Evolutionary conservation across 1,284 basidiomycete species (phyloP), one percentile per base, ranked within the genome.

Genomic region (Ustilago lituana): DNA sequence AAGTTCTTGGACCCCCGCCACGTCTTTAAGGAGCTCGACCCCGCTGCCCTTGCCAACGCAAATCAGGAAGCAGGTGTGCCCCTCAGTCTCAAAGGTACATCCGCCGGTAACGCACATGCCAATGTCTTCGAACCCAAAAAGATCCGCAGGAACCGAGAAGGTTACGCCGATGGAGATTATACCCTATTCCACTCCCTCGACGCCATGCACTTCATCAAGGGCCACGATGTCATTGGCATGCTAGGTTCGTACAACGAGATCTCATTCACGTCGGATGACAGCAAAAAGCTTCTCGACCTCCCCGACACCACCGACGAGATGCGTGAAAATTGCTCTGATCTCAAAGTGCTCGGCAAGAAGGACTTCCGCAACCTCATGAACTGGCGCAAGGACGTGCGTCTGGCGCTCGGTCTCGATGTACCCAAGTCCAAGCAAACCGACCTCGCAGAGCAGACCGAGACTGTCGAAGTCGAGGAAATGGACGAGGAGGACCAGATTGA

Each of bases 81-180:
- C 5, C 62, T 65, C 50, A 58, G 49, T 20, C 59, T 76, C 43
- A 76, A 75, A 51, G 77, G 75, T 11, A 69, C 71, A 15, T 76
- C 71, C 11, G 76, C 75, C 24, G 71, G 67, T 40, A 81, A 79
- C 37, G 75, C 75, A 11, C 76, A 82, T 14, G 79, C 83, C 50
- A 98, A 95, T 80, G 94, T 98, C 39, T 97, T 98, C 82, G 91
- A 94, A 73, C 96, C 96, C 1, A 94, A 97, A 84, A 98, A 98
- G 86, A 94, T 94, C 83, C 88, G 94, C 33, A 87, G 94, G 61
- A 88, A 92, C 66, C 89, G 96, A 80, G 93, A 95, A 51, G 96
- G 96, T 76, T 99, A 99, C 80, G 92, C 89, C 27, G 96, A 99
- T 22, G 94, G 94, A 39, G 91, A 97, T 82, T 92, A 93, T 83